Percentiles rank a stretch among this genome's conserved stretches.
Conservation (phyloP, 345 rosid species). For the Syzygium aromaticum region DNA sequence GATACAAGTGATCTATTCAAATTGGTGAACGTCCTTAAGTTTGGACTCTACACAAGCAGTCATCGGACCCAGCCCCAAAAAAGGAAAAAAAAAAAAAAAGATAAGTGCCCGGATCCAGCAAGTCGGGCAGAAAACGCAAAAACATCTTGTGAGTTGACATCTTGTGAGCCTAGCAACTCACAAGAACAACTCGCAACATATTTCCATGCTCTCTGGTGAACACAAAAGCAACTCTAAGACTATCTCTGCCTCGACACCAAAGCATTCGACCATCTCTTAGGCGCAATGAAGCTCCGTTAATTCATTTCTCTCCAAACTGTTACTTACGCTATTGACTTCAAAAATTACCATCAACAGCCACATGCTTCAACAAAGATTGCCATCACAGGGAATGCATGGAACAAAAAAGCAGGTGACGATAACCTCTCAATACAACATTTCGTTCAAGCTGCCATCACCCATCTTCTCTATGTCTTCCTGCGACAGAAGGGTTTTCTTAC, state of each 20-base stretch:
- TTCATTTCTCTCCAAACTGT: not conserved
- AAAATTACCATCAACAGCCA: not conserved
- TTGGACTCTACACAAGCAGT: not conserved
- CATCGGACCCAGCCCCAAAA: not conserved
- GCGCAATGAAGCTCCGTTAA: not conserved
- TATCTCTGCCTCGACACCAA: not conserved
- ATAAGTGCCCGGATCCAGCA: not conserved
- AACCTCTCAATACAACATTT: constrained; percentile 6
- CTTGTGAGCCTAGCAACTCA: not conserved
- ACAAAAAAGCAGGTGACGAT: not conserved
- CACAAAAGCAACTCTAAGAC: not conserved
- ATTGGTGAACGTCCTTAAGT: not conserved
- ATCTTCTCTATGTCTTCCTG: constrained; percentile 89
- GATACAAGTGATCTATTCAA: not conserved
- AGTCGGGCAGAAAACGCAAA: not conserved
- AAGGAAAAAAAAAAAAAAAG: not conserved
- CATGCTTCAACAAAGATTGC: not conserved
- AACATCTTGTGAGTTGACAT: not conserved
- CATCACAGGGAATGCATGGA: not conserved
- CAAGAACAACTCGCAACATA: not conserved
- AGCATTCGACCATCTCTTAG: not conserved
- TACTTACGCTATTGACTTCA: not conserved
- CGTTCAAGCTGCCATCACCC: constrained; percentile 31
- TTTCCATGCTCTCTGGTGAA: not conserved
- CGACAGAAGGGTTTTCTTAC: constrained; percentile 66